Evolutionary conservation across 2,329 filamentous ascomycete species (phyloP).

Genomic region (Colletotrichum navitas): DNA sequence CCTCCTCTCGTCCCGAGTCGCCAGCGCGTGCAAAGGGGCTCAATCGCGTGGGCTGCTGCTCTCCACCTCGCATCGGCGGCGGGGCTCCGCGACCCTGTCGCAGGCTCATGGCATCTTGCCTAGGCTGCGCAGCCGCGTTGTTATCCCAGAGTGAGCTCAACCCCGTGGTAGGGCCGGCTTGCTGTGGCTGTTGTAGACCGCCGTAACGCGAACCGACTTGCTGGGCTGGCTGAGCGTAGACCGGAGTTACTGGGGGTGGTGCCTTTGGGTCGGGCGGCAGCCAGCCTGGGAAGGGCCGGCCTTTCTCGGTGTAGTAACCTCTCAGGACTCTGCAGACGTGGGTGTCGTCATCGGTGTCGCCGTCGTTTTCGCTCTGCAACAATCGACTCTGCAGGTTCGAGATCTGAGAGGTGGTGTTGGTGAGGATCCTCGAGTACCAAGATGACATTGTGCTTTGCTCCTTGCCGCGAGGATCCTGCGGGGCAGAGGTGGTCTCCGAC

Average conservation of each 20-base stretch:
- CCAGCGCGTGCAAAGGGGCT: slow-evolving; percentile 50
- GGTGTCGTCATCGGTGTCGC: slow-evolving; percentile 88
- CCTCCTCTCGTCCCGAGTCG: slow-evolving; percentile 50
- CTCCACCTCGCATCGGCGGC: slow-evolving; percentile 43
- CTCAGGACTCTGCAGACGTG: slow-evolving; percentile 95
- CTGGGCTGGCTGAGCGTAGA: slow-evolving; percentile 61
- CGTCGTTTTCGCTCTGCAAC: slow-evolving; percentile 74
- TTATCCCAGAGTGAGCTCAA: slow-evolving; percentile 72
- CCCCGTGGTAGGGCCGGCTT: slow-evolving; percentile 48
- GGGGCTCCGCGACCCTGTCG: slow-evolving; percentile 57
- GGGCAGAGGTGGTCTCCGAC: slow-evolving; percentile 26
- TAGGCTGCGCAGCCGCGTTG: slow-evolving; percentile 50
- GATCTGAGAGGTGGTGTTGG: slow-evolving; percentile 74
- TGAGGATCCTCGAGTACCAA: slow-evolving; percentile 83
- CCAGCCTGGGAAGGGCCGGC: slow-evolving; percentile 84
- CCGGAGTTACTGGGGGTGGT: slow-evolving; percentile 66
- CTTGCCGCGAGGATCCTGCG: slow-evolving; percentile 41
- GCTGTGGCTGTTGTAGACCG: slow-evolving; percentile 54
- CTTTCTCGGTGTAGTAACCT: slow-evolving; percentile 92
- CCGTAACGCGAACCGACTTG: slow-evolving; percentile 68
- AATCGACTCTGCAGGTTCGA: slow-evolving; percentile 77
- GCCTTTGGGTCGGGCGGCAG: slow-evolving; percentile 90
- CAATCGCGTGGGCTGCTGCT: slow-evolving; percentile 47
- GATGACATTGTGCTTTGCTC: slow-evolving; percentile 71
- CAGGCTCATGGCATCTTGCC: slow-evolving; percentile 58